phyloP scores from a whole-genome alignment of 768 basidiomycete species.

The Kwoniella bestiolae region DNA sequence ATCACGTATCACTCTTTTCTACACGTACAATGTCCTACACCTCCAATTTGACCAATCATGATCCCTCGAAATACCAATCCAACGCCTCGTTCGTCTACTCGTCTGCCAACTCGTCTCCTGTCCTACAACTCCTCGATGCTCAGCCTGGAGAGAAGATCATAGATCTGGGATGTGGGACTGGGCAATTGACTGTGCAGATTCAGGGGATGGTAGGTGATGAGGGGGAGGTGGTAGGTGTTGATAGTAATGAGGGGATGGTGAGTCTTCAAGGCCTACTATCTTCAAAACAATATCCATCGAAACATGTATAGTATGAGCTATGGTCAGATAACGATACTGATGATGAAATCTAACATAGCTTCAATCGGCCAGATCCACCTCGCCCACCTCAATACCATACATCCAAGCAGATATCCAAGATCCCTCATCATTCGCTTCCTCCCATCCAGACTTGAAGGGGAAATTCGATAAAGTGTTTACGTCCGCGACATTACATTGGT shows the following conservation, averaged over 20 bases:
- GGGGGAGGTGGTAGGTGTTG: conserved; percentile 67
- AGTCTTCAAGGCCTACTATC: conserved; percentile 26
- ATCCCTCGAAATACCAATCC: conserved; percentile 66
- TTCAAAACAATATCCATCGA: background rate
- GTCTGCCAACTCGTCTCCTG: conserved; percentile 60
- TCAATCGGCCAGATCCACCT: conserved; percentile 60
- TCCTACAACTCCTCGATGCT: conserved; percentile 68
- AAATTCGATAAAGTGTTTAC: conserved; percentile 77
- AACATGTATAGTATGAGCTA: no score
- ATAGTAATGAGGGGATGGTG: conserved; percentile 76
- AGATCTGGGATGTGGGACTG: conserved; percentile 74
- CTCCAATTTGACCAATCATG: conserved; percentile 44
- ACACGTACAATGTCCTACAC: conserved; percentile 13
- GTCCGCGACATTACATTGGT: conserved; percentile 84
- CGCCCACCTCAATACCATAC: conserved; percentile 58
- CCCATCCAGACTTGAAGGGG: conserved; percentile 35
- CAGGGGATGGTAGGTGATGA: conserved; percentile 62
- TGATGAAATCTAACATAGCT: no score
- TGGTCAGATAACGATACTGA: no score
- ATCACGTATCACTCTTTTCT: no score
- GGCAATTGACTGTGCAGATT: conserved; percentile 71
- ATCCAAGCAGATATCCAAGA: conserved; percentile 52
- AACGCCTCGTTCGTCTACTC: conserved; percentile 73
- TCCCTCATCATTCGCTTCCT: conserved; percentile 58
- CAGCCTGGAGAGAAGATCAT: conserved; percentile 69